These are phyloP conservation scores for Sporothrix protearum DNA, from an alignment of 2,329 filamentous ascomycete genomes.

Conservation along the genomic window DNA sequence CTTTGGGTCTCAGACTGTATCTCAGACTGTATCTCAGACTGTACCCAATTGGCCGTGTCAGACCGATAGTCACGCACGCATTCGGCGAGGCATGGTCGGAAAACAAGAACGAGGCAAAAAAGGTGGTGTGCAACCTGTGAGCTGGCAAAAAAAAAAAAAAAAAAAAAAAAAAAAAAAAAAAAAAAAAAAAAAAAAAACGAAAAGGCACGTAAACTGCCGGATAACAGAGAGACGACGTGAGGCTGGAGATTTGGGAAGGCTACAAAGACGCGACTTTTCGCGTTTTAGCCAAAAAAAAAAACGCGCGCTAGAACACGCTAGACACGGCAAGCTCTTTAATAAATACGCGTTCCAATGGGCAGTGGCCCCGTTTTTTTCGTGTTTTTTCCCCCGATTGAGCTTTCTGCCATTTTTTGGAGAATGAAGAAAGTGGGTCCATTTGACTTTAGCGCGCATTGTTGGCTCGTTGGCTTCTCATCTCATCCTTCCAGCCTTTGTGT, in stretches of 20 bases:
- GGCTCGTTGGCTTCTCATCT: neutral
- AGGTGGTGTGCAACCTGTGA: neutral
- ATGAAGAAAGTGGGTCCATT: neutral
- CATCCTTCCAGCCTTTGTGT: neutral
- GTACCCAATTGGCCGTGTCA: neutral
- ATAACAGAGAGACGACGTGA: neutral
- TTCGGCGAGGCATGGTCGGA: neutral
- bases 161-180: constrained; percentile 5
- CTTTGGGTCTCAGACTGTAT: neutral
- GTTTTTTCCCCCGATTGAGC: neutral
- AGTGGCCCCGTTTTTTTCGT: neutral
- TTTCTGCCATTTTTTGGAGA: neutral
- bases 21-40: neutral
- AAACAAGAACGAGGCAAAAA: neutral
- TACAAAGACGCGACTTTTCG: constrained; percentile 21
- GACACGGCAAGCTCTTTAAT: neutral
- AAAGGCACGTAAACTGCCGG: neutral
- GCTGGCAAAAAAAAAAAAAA: neutral
- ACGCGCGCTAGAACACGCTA: neutral
- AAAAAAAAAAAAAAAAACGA: neutral
- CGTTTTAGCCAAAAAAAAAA: neutral
- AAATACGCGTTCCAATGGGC: neutral
- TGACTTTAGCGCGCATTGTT: neutral
- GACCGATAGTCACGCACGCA: neutral
- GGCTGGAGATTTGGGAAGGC: neutral